Evolutionary conservation across 75 land plant genomes (phyloP), one percentile per base, ranked within the genome.

Genomic region (Gnetum montanum): DNA sequence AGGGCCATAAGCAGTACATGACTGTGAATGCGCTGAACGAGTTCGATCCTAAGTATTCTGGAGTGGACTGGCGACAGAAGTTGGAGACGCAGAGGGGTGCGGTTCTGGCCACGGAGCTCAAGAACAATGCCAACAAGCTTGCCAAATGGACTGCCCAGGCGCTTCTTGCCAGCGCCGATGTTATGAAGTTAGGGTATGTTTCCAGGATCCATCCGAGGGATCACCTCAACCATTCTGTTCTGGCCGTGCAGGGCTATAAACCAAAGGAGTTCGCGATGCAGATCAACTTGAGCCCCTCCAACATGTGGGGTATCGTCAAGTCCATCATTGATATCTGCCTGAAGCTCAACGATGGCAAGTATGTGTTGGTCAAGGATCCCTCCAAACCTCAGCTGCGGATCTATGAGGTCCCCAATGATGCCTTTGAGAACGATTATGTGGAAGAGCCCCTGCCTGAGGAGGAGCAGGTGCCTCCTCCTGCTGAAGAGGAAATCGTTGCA

Each of bases 61-160:
- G 95, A 13, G 96, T 93, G 11, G 98, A 93, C 57, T 93, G 98
- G 98, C 77, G 98, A 59, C 86, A 93, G 84, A 88, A 88, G 73
- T 54, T 93, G 26, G 98, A 93, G 69, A 93, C 95, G n/a, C 98
- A 93, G 64, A 74, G 90, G 37, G 98, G 95, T 49, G 93, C 89
- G 0, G 97, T 93, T 8, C 73, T 93, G 56, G 98, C 98, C 0
- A 93, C 90, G 20, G 98, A 93, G 75, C 71, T 93, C 27, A 93
- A 89, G 71, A 88, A 93, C 61, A 93, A 93, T 58, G 96, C 90
- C 1, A 93, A 93, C 69, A 93, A 93, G 74, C 64, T 93, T n/a
- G 98, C 98, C 2, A 88, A 85, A 60, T 93, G 98, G 98, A 93
- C 98, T 27, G 95, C 98, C 0, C 98, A 93, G 53, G 95, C 98